These are phyloP conservation scores for Aspergillus cejpii DNA, from an alignment of 2,329 filamentous ascomycete species.

Conservation along the genomic window DNA sequence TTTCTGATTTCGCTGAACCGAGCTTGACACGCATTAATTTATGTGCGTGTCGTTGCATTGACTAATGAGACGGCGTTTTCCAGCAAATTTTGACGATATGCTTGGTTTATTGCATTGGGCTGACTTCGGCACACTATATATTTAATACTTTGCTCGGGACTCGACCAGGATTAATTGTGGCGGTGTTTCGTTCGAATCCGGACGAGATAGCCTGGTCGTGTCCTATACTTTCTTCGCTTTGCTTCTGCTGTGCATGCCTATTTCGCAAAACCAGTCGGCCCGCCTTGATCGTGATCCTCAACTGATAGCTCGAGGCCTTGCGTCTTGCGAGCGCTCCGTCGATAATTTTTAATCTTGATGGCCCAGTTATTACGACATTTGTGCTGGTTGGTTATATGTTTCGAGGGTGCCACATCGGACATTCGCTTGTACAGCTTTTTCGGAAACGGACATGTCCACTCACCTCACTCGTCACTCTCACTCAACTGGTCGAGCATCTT, in stretches of 20 bases:
- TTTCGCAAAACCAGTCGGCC: constrained; percentile 18
- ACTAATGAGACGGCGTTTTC: constrained; percentile 32
- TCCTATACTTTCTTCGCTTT: constrained; percentile 17
- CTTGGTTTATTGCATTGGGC: constrained; percentile 36
- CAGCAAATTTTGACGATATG: constrained; percentile 31
- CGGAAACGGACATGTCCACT: constrained; percentile 19
- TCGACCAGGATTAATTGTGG: constrained; percentile 14
- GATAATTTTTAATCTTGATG: constrained; percentile 39
- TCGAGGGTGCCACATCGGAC: constrained; percentile 25
- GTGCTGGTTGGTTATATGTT: constrained; percentile 9
- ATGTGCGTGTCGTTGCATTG: constrained; percentile 25
- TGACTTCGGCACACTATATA: constrained; percentile 35
- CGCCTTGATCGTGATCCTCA: constrained; percentile 9
- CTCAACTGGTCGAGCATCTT: constrained; percentile 26
- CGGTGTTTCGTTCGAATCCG: constrained; percentile 13
- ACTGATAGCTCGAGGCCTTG: constrained; percentile 8
- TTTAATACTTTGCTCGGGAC: constrained; percentile 31
- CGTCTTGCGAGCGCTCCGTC: constrained; percentile 22
- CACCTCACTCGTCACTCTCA: constrained; percentile 33
- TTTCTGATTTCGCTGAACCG: constrained; percentile 1
- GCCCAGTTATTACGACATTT: constrained; percentile 7
- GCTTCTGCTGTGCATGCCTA: constrained; percentile 36
- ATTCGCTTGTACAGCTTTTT: constrained; percentile 34
- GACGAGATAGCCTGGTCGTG: constrained; percentile 15
- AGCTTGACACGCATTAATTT: constrained; percentile 4